Conservation (phyloP, 2,329 filamentous ascomycete genomes). For the Colletotrichum sp. region DNA sequence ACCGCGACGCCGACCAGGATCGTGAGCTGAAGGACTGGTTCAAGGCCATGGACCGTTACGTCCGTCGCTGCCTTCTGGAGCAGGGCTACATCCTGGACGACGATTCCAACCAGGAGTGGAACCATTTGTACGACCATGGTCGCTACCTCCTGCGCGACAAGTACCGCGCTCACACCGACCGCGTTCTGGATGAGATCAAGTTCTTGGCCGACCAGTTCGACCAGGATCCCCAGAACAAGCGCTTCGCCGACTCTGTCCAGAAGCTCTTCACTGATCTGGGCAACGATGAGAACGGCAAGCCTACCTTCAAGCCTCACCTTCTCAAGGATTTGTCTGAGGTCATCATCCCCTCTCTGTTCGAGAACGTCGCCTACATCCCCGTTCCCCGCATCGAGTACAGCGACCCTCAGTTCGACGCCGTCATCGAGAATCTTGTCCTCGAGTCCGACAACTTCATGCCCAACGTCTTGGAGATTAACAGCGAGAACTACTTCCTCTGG, state of each 20-base stretch:
- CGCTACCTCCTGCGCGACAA: slow-evolving; percentile 86
- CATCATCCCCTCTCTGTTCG: slow-evolving; percentile 82
- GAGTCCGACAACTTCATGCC: slow-evolving; percentile 98
- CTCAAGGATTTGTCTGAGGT: slow-evolving; percentile 88
- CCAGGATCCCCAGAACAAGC: slow-evolving; percentile 83
- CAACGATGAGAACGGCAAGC: slow-evolving; percentile 82
- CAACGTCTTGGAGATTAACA: slow-evolving; percentile 86
- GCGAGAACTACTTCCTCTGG: slow-evolving; percentile 94
- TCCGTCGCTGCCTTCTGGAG: slow-evolving; percentile 84
- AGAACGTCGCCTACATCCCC: slow-evolving; percentile 87
- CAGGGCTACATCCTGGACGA: slow-evolving; percentile 92
- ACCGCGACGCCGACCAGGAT: slow-evolving; percentile 85
- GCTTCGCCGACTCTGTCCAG: slow-evolving; percentile 76
- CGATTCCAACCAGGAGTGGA: slow-evolving; percentile 79
- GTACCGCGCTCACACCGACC: slow-evolving; percentile 85
- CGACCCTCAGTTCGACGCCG: slow-evolving; percentile 81
- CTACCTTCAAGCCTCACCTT: slow-evolving; percentile 90
- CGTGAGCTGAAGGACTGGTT: slow-evolving; percentile 91
- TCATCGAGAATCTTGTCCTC: slow-evolving; percentile 93
- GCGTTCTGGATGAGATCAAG: slow-evolving; percentile 86
- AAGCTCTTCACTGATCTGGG: slow-evolving; percentile 91
- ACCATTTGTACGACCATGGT: slow-evolving; percentile 83
- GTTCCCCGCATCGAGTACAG: slow-evolving; percentile 93
- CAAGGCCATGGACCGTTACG: slow-evolving; percentile 75
- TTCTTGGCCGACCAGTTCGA: slow-evolving; percentile 91